Evolutionary conservation across 1,139 yeast species (phyloP), one percentile per base, ranked within the genome.

Genomic region (Sugiyamaella novakii): DNA sequence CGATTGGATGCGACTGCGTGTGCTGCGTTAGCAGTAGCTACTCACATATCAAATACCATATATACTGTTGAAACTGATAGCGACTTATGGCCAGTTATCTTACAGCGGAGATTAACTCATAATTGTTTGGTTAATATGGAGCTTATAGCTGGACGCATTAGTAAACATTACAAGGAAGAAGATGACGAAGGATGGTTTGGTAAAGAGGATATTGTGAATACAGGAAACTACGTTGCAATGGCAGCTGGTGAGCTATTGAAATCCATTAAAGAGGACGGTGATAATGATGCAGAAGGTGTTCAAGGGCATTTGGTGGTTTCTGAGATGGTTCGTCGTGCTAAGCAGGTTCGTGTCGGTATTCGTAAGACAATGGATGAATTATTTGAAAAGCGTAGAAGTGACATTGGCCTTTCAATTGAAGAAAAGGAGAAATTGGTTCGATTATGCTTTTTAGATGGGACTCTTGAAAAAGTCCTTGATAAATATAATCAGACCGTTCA

Each of bases 81-180:
- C 56, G 85, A 79, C 45, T 67, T 76, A 52, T 76, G 87, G 50
- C 79, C 87, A 14, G 89, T 84, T 54, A 81, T 81, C 54, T 73
- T 89, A 43, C 79, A 85, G 24, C 86, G 89, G 35, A 78, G 91
- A 64, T 80, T 89, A 54, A 94, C 95, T 0, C 79, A 86, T 53
- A 84, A 85, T 62, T 74, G 91, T 60, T 83, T 89, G 84, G 78
- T 85, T 61, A 89, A 89, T 63, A 83, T 89, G 85, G 91, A 87
- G 47, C 47, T 54, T 12, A 46, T 57, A 14, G 58, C 64, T 11
- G 57, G 59, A 15, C 60, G 59, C n/a, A 56, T 52, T 22, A 45
- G 49, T 15, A 46, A 67, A 31, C 59, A 67, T 36, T 68, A 68
- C 46, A 71, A 70, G 57, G 67, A 72, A 49, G 70, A 70, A 46